Evolutionary conservation across 108 stramenopile species (phyloP), one percentile per base, ranked within the genome.

Genomic region (Hondaea fermentalgiana): DNA sequence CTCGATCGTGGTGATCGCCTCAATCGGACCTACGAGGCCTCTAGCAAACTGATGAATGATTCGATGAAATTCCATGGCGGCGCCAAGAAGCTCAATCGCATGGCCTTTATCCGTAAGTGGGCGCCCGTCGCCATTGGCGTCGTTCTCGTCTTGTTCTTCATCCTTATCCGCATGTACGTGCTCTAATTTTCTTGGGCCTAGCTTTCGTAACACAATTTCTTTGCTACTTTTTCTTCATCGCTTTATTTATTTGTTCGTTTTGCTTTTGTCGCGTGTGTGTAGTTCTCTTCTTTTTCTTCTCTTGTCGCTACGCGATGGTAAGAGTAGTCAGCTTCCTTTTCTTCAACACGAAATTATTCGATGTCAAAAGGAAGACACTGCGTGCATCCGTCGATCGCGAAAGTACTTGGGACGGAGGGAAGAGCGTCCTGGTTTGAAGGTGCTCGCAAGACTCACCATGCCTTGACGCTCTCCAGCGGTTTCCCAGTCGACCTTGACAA

Each of bases 1-100:
- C 90, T 93, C 45, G 91, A 93, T 90, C 44, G 92, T 28, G 91
- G 91, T 43, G 91, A 91, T 44, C 76, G 58, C 83, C 90, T 91
- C 3, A 89, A 91, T 45, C 88, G 90, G 88, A 57, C 88, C 69
- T 90, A 14, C 35, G 23, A 16, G 17, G 0, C 88, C 23, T 69
- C 88, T 14, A 44, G 49, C 76, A 83, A 83, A 45, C 76, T 83
- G 43, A 53, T 83, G 76, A 53, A 83, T 12, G 76, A 83, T 3
- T 83, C 76, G 3, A 83, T 53, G 76, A 83, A 83, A 3, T 83
- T 83, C 4, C 76, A 83, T 35, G 45, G 45, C n/a, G 76, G 76
- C 49, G 76, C 76, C 10, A 83, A 83, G 23, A 83, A 83, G 76
- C 76, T 83, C 28, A 83, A 83, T 53, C 6, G 76, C 19, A 83